Evolutionary conservation across 805 yeast species (phyloP), one percentile per base, ranked within the genome.

Genomic region (Clavispora carvajalis): DNA sequence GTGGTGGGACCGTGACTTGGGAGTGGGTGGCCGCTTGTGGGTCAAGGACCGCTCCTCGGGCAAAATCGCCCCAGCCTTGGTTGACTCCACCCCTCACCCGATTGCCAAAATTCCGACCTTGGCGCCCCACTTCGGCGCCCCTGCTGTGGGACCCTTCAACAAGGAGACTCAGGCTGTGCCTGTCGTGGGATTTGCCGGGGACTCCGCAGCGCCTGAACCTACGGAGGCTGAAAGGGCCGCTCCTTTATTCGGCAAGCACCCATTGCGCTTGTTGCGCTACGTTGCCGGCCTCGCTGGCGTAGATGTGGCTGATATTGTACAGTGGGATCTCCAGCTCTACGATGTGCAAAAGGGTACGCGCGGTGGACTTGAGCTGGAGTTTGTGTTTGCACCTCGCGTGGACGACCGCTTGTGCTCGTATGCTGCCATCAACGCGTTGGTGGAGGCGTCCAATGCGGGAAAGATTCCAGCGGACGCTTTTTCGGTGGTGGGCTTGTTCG

Each of bases 1-100:
- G 31, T 83, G 95, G 89, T 79, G 85, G 73, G 95, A 87, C 60
- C 76, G 95, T 58, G 96, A 87, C 59, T 73, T 87, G 44, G 93
- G 95, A 34, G 60, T 87, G 46, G 95, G 89, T 37, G 96, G 96
- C 34, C 71, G 87, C 44, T 74, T 87, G 18, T 65, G 85, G 38
- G 76, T 78, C 39, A 74, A 69, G 49, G 48, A 52, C 22, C 42
- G 50, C 4, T 54, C 48, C 13, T 38, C 39, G 16, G 62, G 67
- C 4, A 59, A 60, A 39, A 60, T 79, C 37, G 58, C 52, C 7
- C 59, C 74, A 7, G 67, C 64, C 41, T 57, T 79, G 51, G 73
- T 80, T 26, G 74, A 74, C 55, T 77, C 83, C 4, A 63, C 82
- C 1, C 84, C 85, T 12, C 73, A 71, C 48, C 86, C 87, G 47